phyloP scores from a whole-genome alignment of 768 basidiomycete species.

The Leccinum boreale region DNA sequence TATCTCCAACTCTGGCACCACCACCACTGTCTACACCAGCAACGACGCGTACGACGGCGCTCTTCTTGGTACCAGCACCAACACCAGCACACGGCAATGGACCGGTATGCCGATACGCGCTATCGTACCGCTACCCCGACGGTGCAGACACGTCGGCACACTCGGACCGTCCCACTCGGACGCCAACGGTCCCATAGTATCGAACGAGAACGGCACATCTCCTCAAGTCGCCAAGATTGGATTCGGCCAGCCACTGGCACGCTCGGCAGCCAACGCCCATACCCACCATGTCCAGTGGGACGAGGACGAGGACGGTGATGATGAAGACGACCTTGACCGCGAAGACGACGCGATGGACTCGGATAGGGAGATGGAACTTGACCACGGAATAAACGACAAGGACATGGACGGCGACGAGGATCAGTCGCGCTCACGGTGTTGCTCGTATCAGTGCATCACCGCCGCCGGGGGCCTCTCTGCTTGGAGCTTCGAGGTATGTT shows the following conservation, averaged over 20 bases:
- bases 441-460: conserved; percentile 27
- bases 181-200: neutral
- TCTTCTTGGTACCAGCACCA: neutral
- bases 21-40: neutral
- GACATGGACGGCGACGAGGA: neutral
- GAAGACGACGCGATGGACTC: neutral
- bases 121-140: conserved; percentile 17
- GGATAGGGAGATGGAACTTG: neutral
- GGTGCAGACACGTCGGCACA: neutral
- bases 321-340: neutral
- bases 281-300: neutral
- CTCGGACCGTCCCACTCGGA: neutral
- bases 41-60: conserved; percentile 1
- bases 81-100: conserved; percentile 7
- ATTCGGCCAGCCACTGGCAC: neutral
- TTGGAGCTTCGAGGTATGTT: conserved; percentile 31
- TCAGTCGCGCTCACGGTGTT: neutral
- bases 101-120: conserved; percentile 24
- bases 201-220: neutral
- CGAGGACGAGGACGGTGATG: neutral
- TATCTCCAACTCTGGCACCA: neutral
- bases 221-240: neutral
- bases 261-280: neutral
- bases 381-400: neutral
- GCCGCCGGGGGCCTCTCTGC: conserved; percentile 20